Conservation (phyloP, 441 rosid genomes). For the Brassica balearica region DNA sequence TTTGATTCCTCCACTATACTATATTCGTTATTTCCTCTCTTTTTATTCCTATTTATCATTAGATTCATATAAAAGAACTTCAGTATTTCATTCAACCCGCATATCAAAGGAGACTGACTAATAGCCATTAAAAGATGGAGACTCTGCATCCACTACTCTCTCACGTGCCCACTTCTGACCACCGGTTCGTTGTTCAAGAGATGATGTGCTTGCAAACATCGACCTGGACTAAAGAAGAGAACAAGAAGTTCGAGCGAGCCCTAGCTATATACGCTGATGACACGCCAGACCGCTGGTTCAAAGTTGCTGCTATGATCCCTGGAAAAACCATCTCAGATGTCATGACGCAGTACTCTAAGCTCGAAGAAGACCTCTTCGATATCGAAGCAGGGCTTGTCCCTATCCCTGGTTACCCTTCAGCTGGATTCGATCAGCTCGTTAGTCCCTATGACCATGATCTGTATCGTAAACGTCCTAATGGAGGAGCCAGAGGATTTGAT, state of each 20-base stretch:
- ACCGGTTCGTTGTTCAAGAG: conserved; percentile 44
- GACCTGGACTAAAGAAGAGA: conserved; percentile 90
- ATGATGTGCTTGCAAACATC: conserved; percentile 41
- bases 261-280: conserved; percentile 80
- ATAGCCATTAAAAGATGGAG: conserved; percentile 29
- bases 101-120: not conserved
- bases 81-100: conserved; percentile 18
- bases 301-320: conserved; percentile 87
- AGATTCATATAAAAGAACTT: conserved; percentile 28
- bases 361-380: conserved; percentile 90
- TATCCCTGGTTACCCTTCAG: conserved; percentile 70
- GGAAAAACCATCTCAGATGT: conserved; percentile 93
- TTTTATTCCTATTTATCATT: conserved; percentile 26
- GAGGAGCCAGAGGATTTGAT: conserved; percentile 48
- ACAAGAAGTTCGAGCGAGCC: conserved; percentile 89
- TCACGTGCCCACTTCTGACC: conserved; percentile 32
- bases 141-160: conserved; percentile 45
- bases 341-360: conserved; percentile 80
- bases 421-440: conserved; percentile 52
- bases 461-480: conserved; percentile 55
- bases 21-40: conserved; percentile 2
- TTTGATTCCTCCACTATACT: conserved; percentile 30
- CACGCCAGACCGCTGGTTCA: conserved; percentile 90
- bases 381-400: conserved; percentile 96
- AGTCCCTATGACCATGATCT: conserved; percentile 53